These are phyloP conservation scores for Aciculosporium take DNA, from an alignment of 2,329 filamentous ascomycete genomes.

Conservation along the genomic window DNA sequence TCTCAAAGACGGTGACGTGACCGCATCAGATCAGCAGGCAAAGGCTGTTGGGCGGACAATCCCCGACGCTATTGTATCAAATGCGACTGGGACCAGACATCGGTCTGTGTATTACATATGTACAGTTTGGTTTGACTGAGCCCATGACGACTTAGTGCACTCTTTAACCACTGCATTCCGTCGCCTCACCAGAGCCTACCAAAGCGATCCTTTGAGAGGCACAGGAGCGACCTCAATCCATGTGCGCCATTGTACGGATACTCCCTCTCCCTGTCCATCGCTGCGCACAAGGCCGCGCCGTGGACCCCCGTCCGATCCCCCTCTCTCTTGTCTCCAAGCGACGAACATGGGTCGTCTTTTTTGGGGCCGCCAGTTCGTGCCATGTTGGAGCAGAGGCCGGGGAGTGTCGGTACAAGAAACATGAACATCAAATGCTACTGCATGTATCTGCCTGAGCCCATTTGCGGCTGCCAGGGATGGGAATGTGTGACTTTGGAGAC, in stretches of 20 bases:
- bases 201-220: too few species aligned
- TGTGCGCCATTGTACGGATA: neutral
- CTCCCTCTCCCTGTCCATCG: conserved; percentile 1
- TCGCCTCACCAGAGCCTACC: neutral
- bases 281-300: neutral
- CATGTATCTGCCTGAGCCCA: neutral
- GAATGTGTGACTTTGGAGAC: neutral
- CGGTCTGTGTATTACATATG: too few species aligned
- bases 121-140: too few species aligned
- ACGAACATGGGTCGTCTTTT: neutral
- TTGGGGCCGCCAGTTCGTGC: neutral
- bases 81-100: neutral
- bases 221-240: too few species aligned
- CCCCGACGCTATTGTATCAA: neutral
- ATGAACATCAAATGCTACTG: too few species aligned
- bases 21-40: neutral
- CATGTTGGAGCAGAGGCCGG: neutral
- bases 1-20: neutral
- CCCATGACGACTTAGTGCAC: too few species aligned
- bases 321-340: too few species aligned
- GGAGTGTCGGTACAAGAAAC: neutral
- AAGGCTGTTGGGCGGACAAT: neutral
- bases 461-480: neutral
- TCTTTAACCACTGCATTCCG: too few species aligned
- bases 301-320: too few species aligned